These are phyloP conservation scores for Onygena corvina DNA, from an alignment of 2,329 filamentous ascomycete genomes.

Conservation along the genomic window DNA sequence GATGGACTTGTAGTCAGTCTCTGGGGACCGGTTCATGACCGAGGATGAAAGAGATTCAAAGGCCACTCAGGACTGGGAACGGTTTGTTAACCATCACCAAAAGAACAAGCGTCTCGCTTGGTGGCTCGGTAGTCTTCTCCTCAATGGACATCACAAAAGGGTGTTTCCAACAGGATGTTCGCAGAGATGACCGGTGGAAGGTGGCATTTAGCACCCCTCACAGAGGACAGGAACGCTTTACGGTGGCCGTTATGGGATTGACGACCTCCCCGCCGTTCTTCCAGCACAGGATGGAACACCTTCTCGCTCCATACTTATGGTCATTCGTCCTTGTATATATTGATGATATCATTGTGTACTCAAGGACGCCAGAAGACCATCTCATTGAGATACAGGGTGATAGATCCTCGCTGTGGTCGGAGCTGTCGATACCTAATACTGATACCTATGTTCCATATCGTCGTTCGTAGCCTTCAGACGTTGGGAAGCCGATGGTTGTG, in stretches of 20 bases:
- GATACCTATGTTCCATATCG: no score
- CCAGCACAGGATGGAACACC: slow-evolving; percentile 6
- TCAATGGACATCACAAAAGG: slow-evolving; percentile 2
- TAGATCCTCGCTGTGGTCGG: no score
- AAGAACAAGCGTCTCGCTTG: not conserved
- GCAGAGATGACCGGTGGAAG: slow-evolving; percentile 3
- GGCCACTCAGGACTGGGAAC: not conserved
- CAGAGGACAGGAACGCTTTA: not conserved
- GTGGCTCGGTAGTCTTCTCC: not conserved
- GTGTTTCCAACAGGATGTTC: slow-evolving; percentile 5
- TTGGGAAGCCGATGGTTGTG: no score
- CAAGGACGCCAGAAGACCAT: not conserved
- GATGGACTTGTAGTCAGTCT: not conserved
- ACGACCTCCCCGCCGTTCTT: not conserved
- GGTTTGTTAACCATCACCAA: not conserved
- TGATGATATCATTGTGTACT: slow-evolving; percentile 7
- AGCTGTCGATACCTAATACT: no score
- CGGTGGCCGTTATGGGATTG: not conserved
- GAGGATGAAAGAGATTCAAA: not conserved
- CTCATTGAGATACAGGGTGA: no score
- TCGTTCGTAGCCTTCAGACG: no score
- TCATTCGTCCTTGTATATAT: slow-evolving; percentile 1
- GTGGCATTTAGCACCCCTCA: not conserved
- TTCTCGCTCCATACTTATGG: not conserved
- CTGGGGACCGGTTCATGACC: not conserved